Evolutionary conservation across 1,284 basidiomycete species (phyloP).

Genomic region (Heterobasidion annosum): DNA sequence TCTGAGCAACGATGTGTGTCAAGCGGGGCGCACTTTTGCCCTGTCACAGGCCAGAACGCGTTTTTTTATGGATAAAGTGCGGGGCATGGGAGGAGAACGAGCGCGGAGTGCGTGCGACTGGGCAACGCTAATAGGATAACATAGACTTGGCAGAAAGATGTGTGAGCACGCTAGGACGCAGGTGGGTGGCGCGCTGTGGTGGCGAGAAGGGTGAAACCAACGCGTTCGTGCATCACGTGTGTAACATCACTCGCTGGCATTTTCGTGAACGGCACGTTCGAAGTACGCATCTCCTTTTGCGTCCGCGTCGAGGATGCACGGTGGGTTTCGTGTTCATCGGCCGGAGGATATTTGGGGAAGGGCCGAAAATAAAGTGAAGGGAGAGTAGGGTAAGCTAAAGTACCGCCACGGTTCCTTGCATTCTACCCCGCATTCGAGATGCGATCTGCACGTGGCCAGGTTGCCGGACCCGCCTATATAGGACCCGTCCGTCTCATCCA

Average conservation of each 20-base stretch:
- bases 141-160: too few relatives aligned
- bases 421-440: not conserved
- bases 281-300: not conserved
- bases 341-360: too few relatives aligned
- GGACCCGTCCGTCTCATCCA: not conserved
- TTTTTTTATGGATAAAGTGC: too few relatives aligned
- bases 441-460: not conserved
- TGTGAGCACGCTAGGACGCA: too few relatives aligned
- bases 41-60: not conserved
- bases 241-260: not conserved
- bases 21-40: not conserved
- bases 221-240: not conserved
- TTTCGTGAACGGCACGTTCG: not conserved
- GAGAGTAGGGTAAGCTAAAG: not conserved
- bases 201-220: not conserved
- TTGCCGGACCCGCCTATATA: not conserved
- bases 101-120: not conserved
- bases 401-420: not conserved
- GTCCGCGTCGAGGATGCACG: too few relatives aligned
- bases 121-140: too few relatives aligned
- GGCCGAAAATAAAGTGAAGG: too few relatives aligned
- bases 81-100: not conserved
- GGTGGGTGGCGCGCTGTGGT: too few relatives aligned
- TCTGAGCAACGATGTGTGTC: not conserved
- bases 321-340: too few relatives aligned